Base-by-base conservation (phyloP, 2,329 filamentous ascomycete genomes). In the Fusarium metavorans region DNA sequence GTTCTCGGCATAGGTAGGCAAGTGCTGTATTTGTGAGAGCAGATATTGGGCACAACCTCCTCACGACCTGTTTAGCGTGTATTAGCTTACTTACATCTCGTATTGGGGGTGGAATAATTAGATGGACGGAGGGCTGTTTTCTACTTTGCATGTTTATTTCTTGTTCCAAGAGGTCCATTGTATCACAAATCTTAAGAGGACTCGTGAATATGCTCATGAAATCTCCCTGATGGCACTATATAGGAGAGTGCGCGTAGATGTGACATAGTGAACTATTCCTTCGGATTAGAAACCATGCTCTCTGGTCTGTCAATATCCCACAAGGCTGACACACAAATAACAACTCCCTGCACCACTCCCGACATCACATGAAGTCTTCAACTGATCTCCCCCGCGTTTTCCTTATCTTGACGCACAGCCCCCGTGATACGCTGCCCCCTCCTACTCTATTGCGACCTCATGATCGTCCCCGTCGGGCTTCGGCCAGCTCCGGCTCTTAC, bases 401-500 rank as follows among this genome's bases (percentile, higher is more conserved):
- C 57, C 39, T 30, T 57, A 57, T 37, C 56, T 43, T 43, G 14
- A 32, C 37, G 23, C 27, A 25, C 23, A 35, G 23, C 45, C 35
- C 35, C 72, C 64, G 68, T 67, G 45, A 63, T 25, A 35, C 30
- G 37, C 20, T 20, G 8, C 8, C 58, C 52, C 45, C 72, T 50
- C 0, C 58, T 68, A 72, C 68, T 60, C 39, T 70, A 58, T 66
- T 62, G 16, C 65, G 67, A 27, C 34, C 69, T 75, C 66, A 75
- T 64, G 50, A 68, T 73, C 57, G 61, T 27, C 43, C 7, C 20
- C 34, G 14, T 72, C 73, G 73, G 73, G 71, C 23, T 41, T 72
- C 73, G 73, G 73, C 73, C 73, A 76, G 66, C 71, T 76, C 73
- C 73, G 73, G 20, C 50, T 63, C 10, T 20, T 52, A 34, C 56